phyloP scores from a whole-genome alignment of 1,139 yeast genomes.

The Zygosaccharomyces sapae region DNA sequence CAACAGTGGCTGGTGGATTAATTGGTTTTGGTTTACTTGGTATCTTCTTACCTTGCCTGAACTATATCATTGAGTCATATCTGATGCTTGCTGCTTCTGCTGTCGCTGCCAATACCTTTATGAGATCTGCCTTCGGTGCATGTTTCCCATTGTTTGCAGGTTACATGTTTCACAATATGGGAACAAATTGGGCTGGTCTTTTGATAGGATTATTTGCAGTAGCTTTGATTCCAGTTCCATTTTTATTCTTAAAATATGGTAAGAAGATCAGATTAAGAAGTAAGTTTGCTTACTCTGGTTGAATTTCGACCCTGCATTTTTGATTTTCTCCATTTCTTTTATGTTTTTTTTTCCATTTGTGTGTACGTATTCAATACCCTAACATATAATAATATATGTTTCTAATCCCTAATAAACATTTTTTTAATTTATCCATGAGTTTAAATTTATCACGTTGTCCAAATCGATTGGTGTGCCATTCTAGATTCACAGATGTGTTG shows the following conservation, averaged over 20 bases:
- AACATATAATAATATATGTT: too few species aligned
- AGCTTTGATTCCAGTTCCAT: constrained; percentile 63
- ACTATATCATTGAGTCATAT: constrained; percentile 77
- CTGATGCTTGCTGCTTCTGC: constrained; percentile 83
- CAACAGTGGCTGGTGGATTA: constrained; percentile 66
- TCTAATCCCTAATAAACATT: too few species aligned
- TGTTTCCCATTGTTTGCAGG: constrained; percentile 76
- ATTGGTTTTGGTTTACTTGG: constrained; percentile 73
- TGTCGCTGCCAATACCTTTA: constrained; percentile 78
- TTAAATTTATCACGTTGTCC: too few species aligned
- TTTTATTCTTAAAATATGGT: constrained; percentile 57
- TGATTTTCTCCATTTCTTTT: too few species aligned
- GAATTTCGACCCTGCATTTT: neutral
- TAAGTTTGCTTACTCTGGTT: constrained; percentile 45
- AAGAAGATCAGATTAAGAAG: constrained; percentile 52
- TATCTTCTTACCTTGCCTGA: constrained; percentile 75
- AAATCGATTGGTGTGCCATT: too few species aligned
- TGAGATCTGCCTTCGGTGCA: constrained; percentile 64
- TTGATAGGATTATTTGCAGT: constrained; percentile 66
- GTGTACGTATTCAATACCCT: neutral
- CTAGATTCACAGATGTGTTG: too few species aligned
- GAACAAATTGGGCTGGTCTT: constrained; percentile 80
- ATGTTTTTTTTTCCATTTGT: neutral
- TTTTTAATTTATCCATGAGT: too few species aligned
- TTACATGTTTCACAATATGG: constrained; percentile 70